These are phyloP conservation scores for Henckelia pumila DNA, from an alignment of 257 asterid genomes.

Conservation along the genomic window DNA sequence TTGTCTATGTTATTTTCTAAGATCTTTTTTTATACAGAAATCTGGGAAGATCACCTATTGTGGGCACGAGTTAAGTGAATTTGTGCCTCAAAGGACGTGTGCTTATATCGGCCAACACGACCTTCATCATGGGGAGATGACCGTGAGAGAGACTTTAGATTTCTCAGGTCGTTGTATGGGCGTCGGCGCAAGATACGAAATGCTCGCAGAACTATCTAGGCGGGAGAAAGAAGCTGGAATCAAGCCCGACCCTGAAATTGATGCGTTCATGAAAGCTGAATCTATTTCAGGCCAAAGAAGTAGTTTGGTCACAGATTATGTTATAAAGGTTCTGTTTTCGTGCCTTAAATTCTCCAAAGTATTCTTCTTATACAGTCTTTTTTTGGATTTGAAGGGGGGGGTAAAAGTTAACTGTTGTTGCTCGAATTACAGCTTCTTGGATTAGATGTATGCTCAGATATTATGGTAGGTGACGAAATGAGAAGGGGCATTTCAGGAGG, in stretches of 20 bases:
- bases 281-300: conserved; percentile 38
- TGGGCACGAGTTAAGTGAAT: conserved; percentile 43
- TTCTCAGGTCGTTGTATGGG: conserved; percentile 52
- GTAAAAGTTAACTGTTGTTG: background rate
- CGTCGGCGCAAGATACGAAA: conserved; percentile 36
- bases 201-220: conserved; percentile 40
- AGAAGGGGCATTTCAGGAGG: conserved; percentile 45
- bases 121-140: conserved; percentile 53
- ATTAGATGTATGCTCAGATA: conserved; percentile 32
- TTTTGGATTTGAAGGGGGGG: background rate
- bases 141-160: conserved; percentile 54
- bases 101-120: conserved; percentile 48
- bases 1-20: background rate
- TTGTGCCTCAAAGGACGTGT: conserved; percentile 51
- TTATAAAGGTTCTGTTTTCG: conserved; percentile 34
- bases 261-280: conserved; percentile 46
- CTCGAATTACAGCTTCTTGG: conserved; percentile 32
- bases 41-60: conserved; percentile 45
- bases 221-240: conserved; percentile 48
- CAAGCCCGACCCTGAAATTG: conserved; percentile 45
- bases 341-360: background rate
- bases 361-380: background rate
- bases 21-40: conserved; percentile 11
- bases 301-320: conserved; percentile 41
- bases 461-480: conserved; percentile 42